Evolutionary conservation across 192 early-diverging fungal species (phyloP).

Genomic region (Backusella tuberculispora): DNA sequence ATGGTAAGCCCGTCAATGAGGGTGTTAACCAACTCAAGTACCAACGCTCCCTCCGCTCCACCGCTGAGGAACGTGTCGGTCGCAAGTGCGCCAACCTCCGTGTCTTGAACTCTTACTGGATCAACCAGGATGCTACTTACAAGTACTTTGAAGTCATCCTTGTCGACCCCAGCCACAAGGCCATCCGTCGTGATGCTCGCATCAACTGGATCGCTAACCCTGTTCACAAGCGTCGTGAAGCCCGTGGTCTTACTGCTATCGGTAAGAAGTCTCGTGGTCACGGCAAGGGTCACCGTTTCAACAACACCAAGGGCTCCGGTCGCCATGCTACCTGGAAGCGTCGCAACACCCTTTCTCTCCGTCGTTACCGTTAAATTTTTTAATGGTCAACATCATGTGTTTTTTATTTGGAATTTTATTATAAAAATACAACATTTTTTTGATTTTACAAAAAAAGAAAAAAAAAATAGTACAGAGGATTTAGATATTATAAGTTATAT

Average conservation of each 20-base stretch:
- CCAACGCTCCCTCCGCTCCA: slow-evolving; percentile 89
- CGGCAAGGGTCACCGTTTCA: slow-evolving; percentile 95
- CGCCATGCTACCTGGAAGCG: slow-evolving; percentile 92
- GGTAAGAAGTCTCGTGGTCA: slow-evolving; percentile 98
- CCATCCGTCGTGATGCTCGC: slow-evolving; percentile 96
- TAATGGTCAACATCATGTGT: not conserved
- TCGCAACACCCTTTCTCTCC: slow-evolving; percentile 95
- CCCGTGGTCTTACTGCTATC: slow-evolving; percentile 93
- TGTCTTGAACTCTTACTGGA: slow-evolving; percentile 99
- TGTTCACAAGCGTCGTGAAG: slow-evolving; percentile 98
- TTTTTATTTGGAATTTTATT: not conserved
- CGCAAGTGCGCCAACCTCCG: slow-evolving; percentile 96
- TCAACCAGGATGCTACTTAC: slow-evolving; percentile 98
- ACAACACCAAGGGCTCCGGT: slow-evolving; percentile 96
- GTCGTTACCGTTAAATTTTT: slow-evolving; percentile 86
- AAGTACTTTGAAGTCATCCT: slow-evolving; percentile 99
- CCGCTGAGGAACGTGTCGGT: slow-evolving; percentile 97
- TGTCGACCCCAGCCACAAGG: slow-evolving; percentile 96
- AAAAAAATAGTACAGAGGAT: not conserved
- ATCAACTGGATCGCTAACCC: slow-evolving; percentile 99
- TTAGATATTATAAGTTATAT: not conserved
- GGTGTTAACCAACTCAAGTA: slow-evolving; percentile 99
- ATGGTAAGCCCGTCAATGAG: slow-evolving; percentile 96
- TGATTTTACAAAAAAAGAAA: not conserved
- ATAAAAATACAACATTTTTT: not conserved